Evolutionary conservation across 352 stramenopile genomes (phyloP).

Genomic region (Thalassiosira tumida): DNA sequence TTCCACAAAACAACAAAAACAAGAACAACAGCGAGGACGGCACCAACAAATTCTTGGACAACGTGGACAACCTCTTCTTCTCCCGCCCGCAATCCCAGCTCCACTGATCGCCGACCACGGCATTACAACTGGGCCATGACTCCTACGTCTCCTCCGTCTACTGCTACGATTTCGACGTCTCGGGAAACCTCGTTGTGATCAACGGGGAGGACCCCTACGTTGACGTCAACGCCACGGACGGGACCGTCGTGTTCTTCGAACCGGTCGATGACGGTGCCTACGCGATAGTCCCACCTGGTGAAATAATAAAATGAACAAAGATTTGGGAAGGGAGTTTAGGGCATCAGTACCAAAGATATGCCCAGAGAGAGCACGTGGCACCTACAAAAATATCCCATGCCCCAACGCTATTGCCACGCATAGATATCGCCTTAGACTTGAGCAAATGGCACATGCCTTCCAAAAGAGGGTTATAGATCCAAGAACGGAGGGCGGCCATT

Average conservation of each 20-base stretch:
- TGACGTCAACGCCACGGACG: slow-evolving; percentile 99
- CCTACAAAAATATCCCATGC: background rate
- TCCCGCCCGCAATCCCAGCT: too few relatives aligned
- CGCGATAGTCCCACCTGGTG: slow-evolving; percentile 98
- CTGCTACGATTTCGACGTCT: too few relatives aligned
- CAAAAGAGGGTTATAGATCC: background rate
- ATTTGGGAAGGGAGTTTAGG: background rate
- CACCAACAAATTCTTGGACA: too few relatives aligned
- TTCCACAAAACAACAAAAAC: too few relatives aligned
- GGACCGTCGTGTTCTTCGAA: slow-evolving; percentile 99
- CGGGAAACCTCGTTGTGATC: too few relatives aligned
- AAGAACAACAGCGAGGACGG: too few relatives aligned
- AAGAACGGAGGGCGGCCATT: background rate
- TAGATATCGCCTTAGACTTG: background rate
- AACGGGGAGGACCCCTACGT: slow-evolving; percentile 97
- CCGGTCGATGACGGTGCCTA: slow-evolving; percentile 98
- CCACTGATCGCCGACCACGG: too few relatives aligned
- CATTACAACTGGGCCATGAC: too few relatives aligned
- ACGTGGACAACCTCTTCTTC: too few relatives aligned
- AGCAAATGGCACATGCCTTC: too few relatives aligned
- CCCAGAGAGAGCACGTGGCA: background rate
- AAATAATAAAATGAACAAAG: slow-evolving; percentile 15
- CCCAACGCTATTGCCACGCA: background rate
- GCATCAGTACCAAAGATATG: background rate
- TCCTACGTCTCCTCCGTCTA: too few relatives aligned